Percentiles rank a stretch among this genome's conserved stretches.
These are phyloP conservation scores for Houttuynia cordata DNA, from an alignment of 164 flowering plant species.

Conservation along the genomic window DNA sequence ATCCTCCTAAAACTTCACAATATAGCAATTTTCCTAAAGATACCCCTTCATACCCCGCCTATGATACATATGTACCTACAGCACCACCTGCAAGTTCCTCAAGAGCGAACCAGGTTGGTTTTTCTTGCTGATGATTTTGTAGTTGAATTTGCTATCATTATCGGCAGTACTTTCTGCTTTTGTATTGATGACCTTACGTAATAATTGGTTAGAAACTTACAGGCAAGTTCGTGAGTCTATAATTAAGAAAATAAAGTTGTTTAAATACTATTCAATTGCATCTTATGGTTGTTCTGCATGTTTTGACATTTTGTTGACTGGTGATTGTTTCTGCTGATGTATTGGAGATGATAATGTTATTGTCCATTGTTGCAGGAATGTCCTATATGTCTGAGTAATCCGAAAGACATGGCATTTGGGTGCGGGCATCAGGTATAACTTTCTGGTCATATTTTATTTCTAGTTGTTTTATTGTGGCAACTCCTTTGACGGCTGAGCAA, in stretches of 20 bases:
- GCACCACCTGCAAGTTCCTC: conserved; percentile 45
- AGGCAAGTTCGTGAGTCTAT: no score
- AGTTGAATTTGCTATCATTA: no score
- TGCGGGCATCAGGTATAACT: conserved; percentile 55
- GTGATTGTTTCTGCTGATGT: neutral
- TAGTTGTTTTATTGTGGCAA: neutral
- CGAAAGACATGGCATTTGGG: conserved; percentile 52
- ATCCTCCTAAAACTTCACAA: conserved; percentile 22
- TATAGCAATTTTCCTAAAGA: conserved; percentile 15
- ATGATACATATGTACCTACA: conserved; percentile 14
- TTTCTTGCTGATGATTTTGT: no score
- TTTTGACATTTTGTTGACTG: neutral
- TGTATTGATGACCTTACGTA: no score
- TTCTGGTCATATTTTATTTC: neutral
- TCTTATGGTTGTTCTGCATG: neutral
- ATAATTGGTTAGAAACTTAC: no score
- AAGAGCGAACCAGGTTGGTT: neutral
- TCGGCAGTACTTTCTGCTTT: no score
- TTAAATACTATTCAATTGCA: no score
- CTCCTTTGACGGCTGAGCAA: no score
- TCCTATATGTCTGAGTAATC: conserved; percentile 45
- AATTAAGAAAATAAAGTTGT: no score
- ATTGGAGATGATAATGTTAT: neutral
- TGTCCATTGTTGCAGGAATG: conserved; percentile 30
- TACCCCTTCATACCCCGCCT: conserved; percentile 4